Percentiles rank a stretch among this genome's conserved stretches.
Evolutionary conservation across 352 stramenopile species (phyloP).

Genomic region (Pythium coloratum): DNA sequence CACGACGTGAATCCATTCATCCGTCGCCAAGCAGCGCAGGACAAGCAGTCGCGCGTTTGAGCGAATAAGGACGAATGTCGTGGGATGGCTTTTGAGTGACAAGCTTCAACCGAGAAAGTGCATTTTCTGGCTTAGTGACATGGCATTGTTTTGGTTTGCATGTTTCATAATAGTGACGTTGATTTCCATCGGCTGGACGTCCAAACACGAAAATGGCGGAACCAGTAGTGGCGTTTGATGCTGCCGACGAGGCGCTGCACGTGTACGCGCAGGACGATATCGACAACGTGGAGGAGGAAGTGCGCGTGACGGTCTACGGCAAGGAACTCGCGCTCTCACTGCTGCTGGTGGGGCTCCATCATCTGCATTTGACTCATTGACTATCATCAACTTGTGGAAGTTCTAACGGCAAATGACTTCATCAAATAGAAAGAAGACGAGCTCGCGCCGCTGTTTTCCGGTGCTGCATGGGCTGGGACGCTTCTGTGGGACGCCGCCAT

Average conservation of each 20-base stretch:
- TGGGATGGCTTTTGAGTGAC: too few relatives aligned
- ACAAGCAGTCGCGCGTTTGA: neutral
- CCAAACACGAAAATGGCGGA: conserved; percentile 1
- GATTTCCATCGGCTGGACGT: conserved; percentile 1
- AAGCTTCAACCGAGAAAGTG: neutral
- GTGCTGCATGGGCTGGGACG: conserved; percentile 92
- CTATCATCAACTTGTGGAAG: neutral
- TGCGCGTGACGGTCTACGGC: conserved; percentile 52
- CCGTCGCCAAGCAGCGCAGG: neutral
- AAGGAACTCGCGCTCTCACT: conserved; percentile 61
- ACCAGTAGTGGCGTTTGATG: neutral
- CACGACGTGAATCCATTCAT: conserved; percentile 52
- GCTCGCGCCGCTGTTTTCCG: conserved; percentile 92
- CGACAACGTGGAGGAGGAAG: conserved; percentile 54
- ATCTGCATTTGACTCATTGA: neutral
- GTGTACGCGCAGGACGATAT: conserved; percentile 61
- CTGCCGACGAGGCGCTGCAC: conserved; percentile 28
- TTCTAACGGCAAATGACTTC: neutral
- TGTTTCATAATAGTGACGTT: neutral
- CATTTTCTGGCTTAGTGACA: neutral
- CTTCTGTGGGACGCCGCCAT: conserved; percentile 88
- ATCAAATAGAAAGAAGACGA: conserved; percentile 71
- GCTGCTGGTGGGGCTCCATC: conserved; percentile 43
- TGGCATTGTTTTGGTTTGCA: neutral
- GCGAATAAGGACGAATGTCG: neutral